Percentiles rank a stretch among this genome's conserved stretches.
Conservation (phyloP, 805 yeast species). For the Pichia membranifaciens region DNA sequence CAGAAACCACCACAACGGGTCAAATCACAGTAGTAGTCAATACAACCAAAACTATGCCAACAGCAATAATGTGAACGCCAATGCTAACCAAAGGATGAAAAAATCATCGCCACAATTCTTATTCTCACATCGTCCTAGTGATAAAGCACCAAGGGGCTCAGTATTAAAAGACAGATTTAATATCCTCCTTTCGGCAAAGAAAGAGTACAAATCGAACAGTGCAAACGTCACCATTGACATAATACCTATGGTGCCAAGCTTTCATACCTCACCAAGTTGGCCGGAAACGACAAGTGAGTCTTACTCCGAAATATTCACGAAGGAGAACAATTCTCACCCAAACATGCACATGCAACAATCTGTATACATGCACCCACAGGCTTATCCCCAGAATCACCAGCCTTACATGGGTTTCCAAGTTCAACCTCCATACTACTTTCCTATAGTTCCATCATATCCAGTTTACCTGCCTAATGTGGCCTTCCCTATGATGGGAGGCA, state of each 20-base stretch:
- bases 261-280: constrained; percentile 4
- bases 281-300: constrained; percentile 5
- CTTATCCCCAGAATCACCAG: background rate
- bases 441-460: background rate
- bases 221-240: background rate
- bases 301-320: background rate
- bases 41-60: constrained; percentile 11
- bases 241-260: constrained; percentile 6
- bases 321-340: constrained; percentile 3
- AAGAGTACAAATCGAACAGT: constrained; percentile 25
- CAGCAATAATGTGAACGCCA: background rate
- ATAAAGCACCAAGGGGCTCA: constrained; percentile 14
- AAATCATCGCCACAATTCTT: constrained; percentile 16
- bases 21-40: background rate
- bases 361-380: background rate
- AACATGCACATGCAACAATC: constrained; percentile 5
- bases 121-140: constrained; percentile 34
- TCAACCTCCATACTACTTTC: constrained; percentile 2
- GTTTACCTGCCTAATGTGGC: background rate
- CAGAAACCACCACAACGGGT: background rate
- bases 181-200: constrained; percentile 44
- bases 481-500: background rate
- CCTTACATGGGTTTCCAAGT: background rate
- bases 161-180: constrained; percentile 43
- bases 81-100: background rate